phyloP scores from a whole-genome alignment of 1,284 basidiomycete genomes.

The Cryptococcus sp. region DNA sequence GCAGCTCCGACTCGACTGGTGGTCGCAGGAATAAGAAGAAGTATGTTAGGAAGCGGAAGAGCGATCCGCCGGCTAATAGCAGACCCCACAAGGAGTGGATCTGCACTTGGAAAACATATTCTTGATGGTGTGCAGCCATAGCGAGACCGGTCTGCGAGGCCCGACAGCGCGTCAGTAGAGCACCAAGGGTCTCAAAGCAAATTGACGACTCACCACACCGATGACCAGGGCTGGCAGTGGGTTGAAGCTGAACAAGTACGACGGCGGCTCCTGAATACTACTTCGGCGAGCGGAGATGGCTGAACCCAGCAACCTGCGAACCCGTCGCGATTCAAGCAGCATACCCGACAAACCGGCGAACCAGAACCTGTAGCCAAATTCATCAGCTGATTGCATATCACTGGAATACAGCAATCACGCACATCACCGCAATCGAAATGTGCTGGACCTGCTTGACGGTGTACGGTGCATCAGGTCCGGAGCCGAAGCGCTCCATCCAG shows the following conservation, averaged over 20 bases:
- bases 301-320: slow-evolving; percentile 58
- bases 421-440: slow-evolving; percentile 81
- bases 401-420: slow-evolving; percentile 34
- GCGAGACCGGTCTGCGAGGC: slow-evolving; percentile 72
- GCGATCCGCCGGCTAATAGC: slow-evolving; percentile 73
- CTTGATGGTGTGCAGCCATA: slow-evolving; percentile 93
- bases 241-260: slow-evolving; percentile 82
- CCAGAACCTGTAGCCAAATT: slow-evolving; percentile 75
- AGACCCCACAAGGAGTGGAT: slow-evolving; percentile 91
- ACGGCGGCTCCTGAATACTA: slow-evolving; percentile 63
- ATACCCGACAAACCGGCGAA: slow-evolving; percentile 89
- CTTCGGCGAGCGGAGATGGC: slow-evolving; percentile 20
- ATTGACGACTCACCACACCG: slow-evolving; percentile 60
- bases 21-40: slow-evolving; percentile 86
- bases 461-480: slow-evolving; percentile 75
- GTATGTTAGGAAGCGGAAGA: slow-evolving; percentile 68
- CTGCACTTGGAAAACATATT: slow-evolving; percentile 71
- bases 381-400: slow-evolving; percentile 13
- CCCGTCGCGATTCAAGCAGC: slow-evolving; percentile 75
- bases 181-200: neutral
- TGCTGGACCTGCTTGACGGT: slow-evolving; percentile 94
- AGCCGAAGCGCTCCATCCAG: slow-evolving; percentile 96
- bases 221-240: slow-evolving; percentile 93
- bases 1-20: slow-evolving; percentile 65
- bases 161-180: slow-evolving; percentile 2